Evolutionary conservation across 2,329 filamentous ascomycete species (phyloP), one percentile per base, ranked within the genome.

Genomic region (Hirsutella minnesotensis): DNA sequence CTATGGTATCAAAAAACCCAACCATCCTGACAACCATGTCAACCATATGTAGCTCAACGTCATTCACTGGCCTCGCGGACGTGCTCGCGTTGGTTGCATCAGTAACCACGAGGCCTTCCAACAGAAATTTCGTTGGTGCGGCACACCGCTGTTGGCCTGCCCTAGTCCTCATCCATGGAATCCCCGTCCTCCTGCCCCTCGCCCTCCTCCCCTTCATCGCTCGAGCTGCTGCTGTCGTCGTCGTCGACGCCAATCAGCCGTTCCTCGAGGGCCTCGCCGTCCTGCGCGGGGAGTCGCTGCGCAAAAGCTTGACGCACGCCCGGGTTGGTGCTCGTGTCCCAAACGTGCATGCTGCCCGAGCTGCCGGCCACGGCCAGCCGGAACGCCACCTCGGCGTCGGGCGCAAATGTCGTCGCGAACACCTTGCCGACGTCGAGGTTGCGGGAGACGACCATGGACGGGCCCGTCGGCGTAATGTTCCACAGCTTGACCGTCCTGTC

Each of bases 401-500:
- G 90, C 4, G 85, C 92, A 61, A 96, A 98, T 7, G 75, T 77
- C 2, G 89, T 84, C 10, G 86, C 86, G 64, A 98, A 98, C 31
- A 98, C 84, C 65, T 90, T 94, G 46, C 92, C 92, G 16, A 98
- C 86, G 43, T 94, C 92, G 38, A 96, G 69, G 61, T 96, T 90
- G 51, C 92, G 81, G 21, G 86, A 85, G 5, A 94, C 86, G 1
- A 98, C 87, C 77, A 98, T 85, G 47, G 80, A 85, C 1, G 92
- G 92, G 2, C 87, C 88, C 34, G 77, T 76, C 12, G 82, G 64
- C 53, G 83, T 76, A 44, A 95, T 79, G 64, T 95, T 95, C 92
- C 92, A 98, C 44, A 98, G 72, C 72, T 98, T 98, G 54, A 96
- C 88, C 5, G 83, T 86, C 69, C 87, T 90, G 70, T 98, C 92